Percentiles rank a stretch among this genome's conserved stretches.
phyloP scores from a whole-genome alignment of 2,329 filamentous ascomycete genomes.

The Claviceps pusilla region DNA sequence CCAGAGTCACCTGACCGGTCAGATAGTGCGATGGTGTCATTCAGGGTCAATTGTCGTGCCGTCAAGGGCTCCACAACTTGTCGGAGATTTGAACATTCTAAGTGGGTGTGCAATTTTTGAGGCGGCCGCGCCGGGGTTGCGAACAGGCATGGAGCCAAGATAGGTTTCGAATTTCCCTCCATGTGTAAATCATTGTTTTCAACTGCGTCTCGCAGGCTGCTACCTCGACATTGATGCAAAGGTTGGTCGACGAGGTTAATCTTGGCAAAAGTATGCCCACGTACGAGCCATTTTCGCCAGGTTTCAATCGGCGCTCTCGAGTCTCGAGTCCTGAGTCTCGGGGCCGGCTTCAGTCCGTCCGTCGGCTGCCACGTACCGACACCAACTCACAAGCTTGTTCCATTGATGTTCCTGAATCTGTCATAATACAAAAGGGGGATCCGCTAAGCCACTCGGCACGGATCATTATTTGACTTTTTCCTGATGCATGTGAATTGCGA shows the following conservation, averaged over 20 bases:
- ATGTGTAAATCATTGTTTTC: too few relatives aligned
- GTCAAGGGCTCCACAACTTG: background rate
- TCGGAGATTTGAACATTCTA: background rate
- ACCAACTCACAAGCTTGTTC: background rate
- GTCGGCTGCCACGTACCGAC: too few relatives aligned
- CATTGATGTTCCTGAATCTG: background rate
- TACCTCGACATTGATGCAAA: background rate
- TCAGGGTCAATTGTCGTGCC: conserved; percentile 7
- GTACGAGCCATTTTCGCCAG: background rate
- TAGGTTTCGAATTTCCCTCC: background rate
- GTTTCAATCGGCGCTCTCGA: too few relatives aligned
- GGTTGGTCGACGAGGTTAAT: background rate
- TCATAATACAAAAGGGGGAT: conserved; percentile 1
- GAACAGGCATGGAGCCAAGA: background rate
- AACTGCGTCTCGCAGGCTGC: background rate
- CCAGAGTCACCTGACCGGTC: background rate
- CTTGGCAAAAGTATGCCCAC: background rate
- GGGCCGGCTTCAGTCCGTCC: background rate
- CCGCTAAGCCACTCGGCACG: conserved; percentile 3
- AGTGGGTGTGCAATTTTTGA: background rate
- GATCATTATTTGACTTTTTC: conserved; percentile 3
- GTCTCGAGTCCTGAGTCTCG: background rate
- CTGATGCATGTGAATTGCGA: conserved; percentile 8
- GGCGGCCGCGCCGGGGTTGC: background rate
- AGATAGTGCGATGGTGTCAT: conserved; percentile 7